Base-by-base conservation (phyloP, 495 filamentous ascomycete genomes). In the Aspergillus conjunctus region DNA sequence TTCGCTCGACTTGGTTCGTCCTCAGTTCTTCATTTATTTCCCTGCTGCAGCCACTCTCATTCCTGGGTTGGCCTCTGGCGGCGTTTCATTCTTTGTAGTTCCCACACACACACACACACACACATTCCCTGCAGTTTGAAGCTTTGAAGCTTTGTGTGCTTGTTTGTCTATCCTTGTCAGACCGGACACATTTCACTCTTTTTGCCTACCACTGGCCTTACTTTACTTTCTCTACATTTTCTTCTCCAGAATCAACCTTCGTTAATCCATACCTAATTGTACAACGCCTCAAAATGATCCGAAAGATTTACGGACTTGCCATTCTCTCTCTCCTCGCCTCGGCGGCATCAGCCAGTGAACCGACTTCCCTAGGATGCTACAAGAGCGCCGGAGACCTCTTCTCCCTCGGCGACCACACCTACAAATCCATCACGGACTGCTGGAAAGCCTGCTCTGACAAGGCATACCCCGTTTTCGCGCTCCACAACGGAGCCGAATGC, bases 311-410 rank as follows among this genome's bases (percentile, higher is more conserved):
- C 10, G 17, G 44, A 11, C 44, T 48, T 22, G 44, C 18, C 44
- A 17, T 17, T 8, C 44, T 48, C 44, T 21, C 44, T 11, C 44
- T 48, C 44, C 44, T 48, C n/a, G 1, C 17, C 20, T 10, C 44
- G 6, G 6, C 44, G 6, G 6, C 44, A 4, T 20, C 18, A 11
- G 44, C 44, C 20, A 11, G n/a, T 11, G 10, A 22, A 8, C 20
- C 44, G 9, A 49, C 44, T 14, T 45, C 44, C 10, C 45, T 71
- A 30, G 76, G 73, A 51, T 81, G 78, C 67, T 81, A 73, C 60
- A 72, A 61, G 33, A 63, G 61, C 3, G 57, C 71, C 4, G 66
- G 65, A 6, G 58, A 57, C 3, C 56, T 79, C 22, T 63, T 56
- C 18, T 43, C 51, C 41, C 34, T 64, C 17, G 67, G 67, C 4